phyloP scores from a whole-genome alignment of 495 filamentous ascomycete species.

The Schizothecium vesticola region DNA sequence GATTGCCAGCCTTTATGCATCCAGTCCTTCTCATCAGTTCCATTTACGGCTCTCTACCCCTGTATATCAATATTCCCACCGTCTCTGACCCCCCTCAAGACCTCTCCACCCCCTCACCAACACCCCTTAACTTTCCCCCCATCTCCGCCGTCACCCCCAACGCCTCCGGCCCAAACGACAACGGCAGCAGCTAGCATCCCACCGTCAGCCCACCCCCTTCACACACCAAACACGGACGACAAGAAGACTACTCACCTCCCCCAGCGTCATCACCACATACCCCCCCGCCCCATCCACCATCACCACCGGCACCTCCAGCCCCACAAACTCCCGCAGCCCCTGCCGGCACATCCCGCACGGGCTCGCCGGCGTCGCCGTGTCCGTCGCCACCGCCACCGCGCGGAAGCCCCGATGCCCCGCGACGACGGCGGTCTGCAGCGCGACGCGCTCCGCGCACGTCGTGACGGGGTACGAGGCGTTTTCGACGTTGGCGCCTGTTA shows the following conservation, averaged over 20 bases:
- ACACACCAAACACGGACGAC: neutral
- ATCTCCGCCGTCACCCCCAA: slow-evolving; percentile 22
- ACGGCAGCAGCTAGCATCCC: slow-evolving; percentile 53
- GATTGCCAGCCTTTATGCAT: too few relatives aligned
- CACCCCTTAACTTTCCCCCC: neutral
- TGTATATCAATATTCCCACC: neutral
- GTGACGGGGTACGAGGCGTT: slow-evolving; percentile 90
- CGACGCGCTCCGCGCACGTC: slow-evolving; percentile 88
- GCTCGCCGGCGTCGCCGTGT: slow-evolving; percentile 65
- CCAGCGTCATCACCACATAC: slow-evolving; percentile 65
- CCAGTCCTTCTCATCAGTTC: neutral
- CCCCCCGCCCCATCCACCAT: slow-evolving; percentile 79
- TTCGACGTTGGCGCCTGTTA: slow-evolving; percentile 84
- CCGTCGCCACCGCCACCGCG: slow-evolving; percentile 81
- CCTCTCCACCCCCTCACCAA: neutral
- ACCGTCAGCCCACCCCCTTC: neutral
- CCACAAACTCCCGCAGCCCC: slow-evolving; percentile 72
- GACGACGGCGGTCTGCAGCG: slow-evolving; percentile 72
- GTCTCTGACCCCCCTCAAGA: neutral
- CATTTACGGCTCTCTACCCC: neutral
- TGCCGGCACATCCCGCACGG: slow-evolving; percentile 69
- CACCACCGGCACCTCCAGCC: slow-evolving; percentile 65
- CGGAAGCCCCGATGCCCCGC: slow-evolving; percentile 66
- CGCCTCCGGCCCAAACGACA: slow-evolving; percentile 66
- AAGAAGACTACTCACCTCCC: slow-evolving; percentile 49